A percentile compares a stretch with the other conserved stretches of the same genome.
These are phyloP conservation scores for Hylodesmum podocarpum DNA, from an alignment of 306 rosid species.

Conservation along the genomic window DNA sequence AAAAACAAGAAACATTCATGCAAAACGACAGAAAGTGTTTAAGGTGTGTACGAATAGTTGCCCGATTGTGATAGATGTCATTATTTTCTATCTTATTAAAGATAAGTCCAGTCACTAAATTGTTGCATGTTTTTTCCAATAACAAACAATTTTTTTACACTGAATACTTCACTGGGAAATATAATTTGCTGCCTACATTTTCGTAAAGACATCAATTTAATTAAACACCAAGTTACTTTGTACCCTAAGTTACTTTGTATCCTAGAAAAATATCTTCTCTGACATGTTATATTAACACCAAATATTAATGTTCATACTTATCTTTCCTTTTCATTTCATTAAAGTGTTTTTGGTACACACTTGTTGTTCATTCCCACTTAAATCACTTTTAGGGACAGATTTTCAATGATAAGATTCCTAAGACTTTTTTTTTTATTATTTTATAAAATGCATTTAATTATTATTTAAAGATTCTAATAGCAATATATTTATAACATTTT, in stretches of 20 bases:
- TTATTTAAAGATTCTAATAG: no score
- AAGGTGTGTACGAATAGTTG: constrained; percentile 3
- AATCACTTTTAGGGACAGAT: neutral
- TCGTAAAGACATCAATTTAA: neutral
- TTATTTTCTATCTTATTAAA: constrained; percentile 19
- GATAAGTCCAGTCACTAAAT: neutral
- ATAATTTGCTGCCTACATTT: constrained; percentile 7
- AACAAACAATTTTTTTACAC: neutral
- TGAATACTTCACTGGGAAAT: neutral
- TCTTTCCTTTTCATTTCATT: neutral
- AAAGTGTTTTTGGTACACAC: neutral
- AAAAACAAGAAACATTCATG: neutral
- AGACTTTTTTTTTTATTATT: no score
- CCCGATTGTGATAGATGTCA: constrained; percentile 21
- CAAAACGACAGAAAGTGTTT: neutral
- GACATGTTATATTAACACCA: neutral
- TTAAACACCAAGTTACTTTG: neutral
- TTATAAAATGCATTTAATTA: neutral
- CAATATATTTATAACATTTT: no score
- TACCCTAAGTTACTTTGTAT: neutral
- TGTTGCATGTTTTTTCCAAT: constrained; percentile 21
- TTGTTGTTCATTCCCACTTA: neutral
- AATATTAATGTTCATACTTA: neutral
- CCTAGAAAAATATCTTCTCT: neutral
- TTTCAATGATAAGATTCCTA: neutral